Base-by-base conservation (phyloP, 2,329 filamentous ascomycete genomes). In the Alternaria sp. region DNA sequence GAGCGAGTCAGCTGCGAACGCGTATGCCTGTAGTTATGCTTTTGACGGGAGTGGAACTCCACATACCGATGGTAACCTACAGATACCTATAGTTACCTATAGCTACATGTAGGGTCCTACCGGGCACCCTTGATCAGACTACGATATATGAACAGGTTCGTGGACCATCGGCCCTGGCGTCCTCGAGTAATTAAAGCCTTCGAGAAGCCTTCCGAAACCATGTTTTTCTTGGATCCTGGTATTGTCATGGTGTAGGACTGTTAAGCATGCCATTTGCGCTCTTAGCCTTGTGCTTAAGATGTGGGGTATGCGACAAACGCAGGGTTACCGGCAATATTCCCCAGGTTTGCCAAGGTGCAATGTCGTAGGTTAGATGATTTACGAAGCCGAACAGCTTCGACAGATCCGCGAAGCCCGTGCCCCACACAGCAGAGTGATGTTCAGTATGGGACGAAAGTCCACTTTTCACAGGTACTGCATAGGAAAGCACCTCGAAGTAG, bases 91-190 rank as follows among this genome's bases (percentile, higher is more conserved):
- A 28, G 28, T 34, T 43, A 49, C 46, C 24, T 14, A 42, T 38
- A 38, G 32, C 46, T 49, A 49, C 30, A 20, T 36, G 46, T 36
- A 24, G 24, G 46, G 32, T 46, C 42, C 30, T 30, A 28, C 43
- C 16, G 51, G 47, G 22, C 9, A 62, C 38, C 48, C 67, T 67
- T 72, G 70, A 52, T 26, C 61, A 30, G 49, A 38, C 49, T 61
- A 56, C 52, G 63, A 59, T 69, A 74, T 70, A 54, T 38, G 52
- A 47, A 58, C 57, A 65, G 65, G 68, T 70, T 73, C 58, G 48
- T 66, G 70, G 69, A 72, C 59, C 55, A 49, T 48, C 72, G 72
- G 72, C 59, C 71, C 71, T 72, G 49, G 56, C 48, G 59, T 57
- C 70, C 66, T 65, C 54, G 41, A 42, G 56, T 43, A 60, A 60